Base-by-base conservation (phyloP, 2,329 filamentous ascomycete genomes). In the Talaromyces atroroseus region DNA sequence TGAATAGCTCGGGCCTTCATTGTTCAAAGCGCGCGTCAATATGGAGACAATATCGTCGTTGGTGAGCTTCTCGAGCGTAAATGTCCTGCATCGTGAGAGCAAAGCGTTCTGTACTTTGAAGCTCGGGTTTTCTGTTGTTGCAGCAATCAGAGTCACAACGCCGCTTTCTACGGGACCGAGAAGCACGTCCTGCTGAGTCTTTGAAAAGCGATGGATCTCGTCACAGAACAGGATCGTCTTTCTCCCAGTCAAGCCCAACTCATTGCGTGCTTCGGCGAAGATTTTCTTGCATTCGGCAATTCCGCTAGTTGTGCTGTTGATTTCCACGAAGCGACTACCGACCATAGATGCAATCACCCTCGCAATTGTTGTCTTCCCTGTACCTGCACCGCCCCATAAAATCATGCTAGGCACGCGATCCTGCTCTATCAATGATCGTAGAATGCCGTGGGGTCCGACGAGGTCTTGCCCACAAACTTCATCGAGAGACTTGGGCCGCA, bases 211-310 rank as follows among this genome's bases (percentile, higher is more conserved):
- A 72, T 96, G 91, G 49, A 96, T 94, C 77, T 97, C 94, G 74
- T 99, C 94, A 75, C 92, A 96, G 71, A 99, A 99, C 61, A 99
- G 85, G 61, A 99, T 95, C 0, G 94, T 97, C 74, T 89, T 92
- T 59, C 91, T 82, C 1, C 92, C 92, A 0, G 90, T 95, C 52
- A 97, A 77, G 1, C 79, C 76, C 48, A 91, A 75, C 69, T 97
- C 94, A 65, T 85, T 89, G 58, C 83, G 84, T 0, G 94, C 92
- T 63, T 96, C 91, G 21, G 80, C 77, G 66, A 97, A 96, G 54
- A 96, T 81, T 77, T 91, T 94, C 75, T 96, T 96, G 80, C 88
- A 92, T 70, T 97, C 92, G 23, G 82, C 85, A 18, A 97, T 89
- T 1, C 92, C 92, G 6, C 87, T 87, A 63, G 85, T 91, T 2